Percentiles rank a stretch among this genome's conserved stretches.
Evolutionary conservation across 176 grass and related monocot genomes (phyloP).

Genomic region (Miscanthus lutarioriparius): DNA sequence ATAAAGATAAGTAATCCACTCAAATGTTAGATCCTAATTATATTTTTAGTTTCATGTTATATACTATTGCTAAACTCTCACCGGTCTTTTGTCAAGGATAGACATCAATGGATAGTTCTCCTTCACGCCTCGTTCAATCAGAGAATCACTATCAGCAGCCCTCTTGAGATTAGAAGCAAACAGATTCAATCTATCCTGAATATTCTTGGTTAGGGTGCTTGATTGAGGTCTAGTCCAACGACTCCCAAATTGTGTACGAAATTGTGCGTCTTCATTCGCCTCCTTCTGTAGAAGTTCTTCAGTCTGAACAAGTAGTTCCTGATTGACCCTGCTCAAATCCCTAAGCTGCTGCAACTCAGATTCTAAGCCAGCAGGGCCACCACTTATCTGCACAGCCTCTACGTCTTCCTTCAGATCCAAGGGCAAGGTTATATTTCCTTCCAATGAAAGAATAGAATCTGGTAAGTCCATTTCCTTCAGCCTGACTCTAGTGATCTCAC

Average conservation of each 20-base stretch:
- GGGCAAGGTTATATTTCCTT: constrained; percentile 93
- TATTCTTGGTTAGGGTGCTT: constrained; percentile 91
- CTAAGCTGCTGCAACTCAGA: constrained; percentile 90
- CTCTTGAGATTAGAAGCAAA: constrained; percentile 95
- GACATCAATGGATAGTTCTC: constrained; percentile 86
- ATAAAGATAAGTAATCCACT: constrained; percentile 27
- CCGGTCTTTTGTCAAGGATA: constrained; percentile 89
- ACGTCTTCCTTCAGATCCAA: constrained; percentile 82
- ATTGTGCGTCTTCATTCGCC: constrained; percentile 86
- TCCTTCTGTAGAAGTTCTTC: constrained; percentile 97
- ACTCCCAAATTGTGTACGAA: constrained; percentile 89
- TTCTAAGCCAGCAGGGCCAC: constrained; percentile 84
- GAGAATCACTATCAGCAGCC: constrained; percentile 78
- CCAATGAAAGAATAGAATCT: constrained; percentile 92
- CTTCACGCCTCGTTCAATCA: constrained; percentile 74
- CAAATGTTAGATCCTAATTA: constrained; percentile 1
- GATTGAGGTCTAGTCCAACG: constrained; percentile 95
- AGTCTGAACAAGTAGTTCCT: constrained; percentile 87
- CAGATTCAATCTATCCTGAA: constrained; percentile 89
- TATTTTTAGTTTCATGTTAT: constrained; percentile 21
- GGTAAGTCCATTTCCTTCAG: constrained; percentile 99
- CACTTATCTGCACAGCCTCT: constrained; percentile 97
- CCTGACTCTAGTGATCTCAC: constrained; percentile 92
- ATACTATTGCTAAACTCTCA: constrained; percentile 35
- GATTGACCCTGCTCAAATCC: constrained; percentile 97